These are phyloP conservation scores for Podila epicladia DNA, from an alignment of 192 early-diverging fungal species.

Conservation along the genomic window DNA sequence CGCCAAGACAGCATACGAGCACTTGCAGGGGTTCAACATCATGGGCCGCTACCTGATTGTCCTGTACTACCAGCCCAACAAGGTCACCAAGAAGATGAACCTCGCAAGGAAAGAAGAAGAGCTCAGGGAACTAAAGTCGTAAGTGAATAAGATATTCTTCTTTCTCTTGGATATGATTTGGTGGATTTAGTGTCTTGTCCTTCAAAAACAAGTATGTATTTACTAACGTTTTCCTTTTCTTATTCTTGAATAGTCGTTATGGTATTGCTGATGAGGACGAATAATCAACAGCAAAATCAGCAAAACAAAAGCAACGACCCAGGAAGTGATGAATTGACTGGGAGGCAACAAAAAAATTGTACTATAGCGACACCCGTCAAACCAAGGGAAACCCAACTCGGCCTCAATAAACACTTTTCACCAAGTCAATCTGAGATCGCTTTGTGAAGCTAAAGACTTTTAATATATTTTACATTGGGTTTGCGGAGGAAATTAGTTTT, in stretches of 20 bases:
- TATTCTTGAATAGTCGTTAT: constrained; percentile 29
- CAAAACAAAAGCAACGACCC: background rate
- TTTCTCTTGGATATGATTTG: constrained; percentile 1
- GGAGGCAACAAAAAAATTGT: constrained; percentile 1
- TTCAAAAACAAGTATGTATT: background rate
- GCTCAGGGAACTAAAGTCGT: constrained; percentile 74
- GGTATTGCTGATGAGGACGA: constrained; percentile 47
- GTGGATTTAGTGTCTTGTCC: background rate
- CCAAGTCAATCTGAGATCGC: too few relatives aligned
- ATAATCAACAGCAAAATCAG: background rate
- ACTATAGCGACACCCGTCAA: background rate
- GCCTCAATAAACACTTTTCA: too few relatives aligned
- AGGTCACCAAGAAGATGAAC: constrained; percentile 83
- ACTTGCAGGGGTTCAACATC: constrained; percentile 96
- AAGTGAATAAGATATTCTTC: constrained; percentile 22
- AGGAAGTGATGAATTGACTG: background rate
- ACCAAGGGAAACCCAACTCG: background rate
- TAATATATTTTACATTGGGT: too few relatives aligned
- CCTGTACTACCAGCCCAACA: constrained; percentile 87
- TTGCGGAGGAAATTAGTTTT: too few relatives aligned
- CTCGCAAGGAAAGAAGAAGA: constrained; percentile 81
- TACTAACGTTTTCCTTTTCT: background rate
- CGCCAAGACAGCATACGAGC: constrained; percentile 96
- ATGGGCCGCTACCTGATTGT: constrained; percentile 96
- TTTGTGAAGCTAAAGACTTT: too few relatives aligned